Conservation (phyloP, 2,329 filamentous ascomycete species). For the Cladorrhinum sp. region DNA sequence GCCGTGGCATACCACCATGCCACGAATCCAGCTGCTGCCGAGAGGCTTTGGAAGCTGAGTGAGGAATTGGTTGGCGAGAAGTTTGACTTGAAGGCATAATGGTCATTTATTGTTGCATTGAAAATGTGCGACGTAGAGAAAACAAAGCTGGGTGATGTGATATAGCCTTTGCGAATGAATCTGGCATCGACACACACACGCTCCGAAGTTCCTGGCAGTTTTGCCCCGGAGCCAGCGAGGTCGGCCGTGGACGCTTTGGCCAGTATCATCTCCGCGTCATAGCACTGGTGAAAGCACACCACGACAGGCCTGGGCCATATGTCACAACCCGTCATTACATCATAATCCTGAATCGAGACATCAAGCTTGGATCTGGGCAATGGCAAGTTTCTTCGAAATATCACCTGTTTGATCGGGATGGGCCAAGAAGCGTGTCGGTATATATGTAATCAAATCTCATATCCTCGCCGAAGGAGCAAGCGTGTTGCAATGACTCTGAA, state of each 20-base stretch:
- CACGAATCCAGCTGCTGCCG: conserved; percentile 36
- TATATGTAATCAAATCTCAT: no score
- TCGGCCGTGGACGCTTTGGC: neutral
- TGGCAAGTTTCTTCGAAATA: neutral
- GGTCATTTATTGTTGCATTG: neutral
- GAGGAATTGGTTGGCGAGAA: conserved; percentile 40
- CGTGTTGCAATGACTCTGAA: no score
- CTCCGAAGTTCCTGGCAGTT: no score
- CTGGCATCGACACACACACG: no score
- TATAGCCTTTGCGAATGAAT: no score
- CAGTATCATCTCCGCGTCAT: conserved; percentile 17
- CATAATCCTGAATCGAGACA: neutral
- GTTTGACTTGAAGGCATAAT: conserved; percentile 20
- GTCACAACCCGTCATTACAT: neutral
- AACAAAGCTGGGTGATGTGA: no score
- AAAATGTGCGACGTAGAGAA: no score
- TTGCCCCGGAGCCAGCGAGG: neutral
- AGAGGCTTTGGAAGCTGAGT: conserved; percentile 44
- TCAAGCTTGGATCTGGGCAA: neutral
- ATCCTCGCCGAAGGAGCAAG: no score
- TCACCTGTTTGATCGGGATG: neutral
- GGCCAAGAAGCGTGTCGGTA: no score
- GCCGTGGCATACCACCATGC: conserved; percentile 31
- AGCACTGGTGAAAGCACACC: neutral
- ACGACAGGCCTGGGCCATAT: neutral